Base-by-base conservation (phyloP, 2,329 filamentous ascomycete species). In the Endoconidiophora polonica region DNA sequence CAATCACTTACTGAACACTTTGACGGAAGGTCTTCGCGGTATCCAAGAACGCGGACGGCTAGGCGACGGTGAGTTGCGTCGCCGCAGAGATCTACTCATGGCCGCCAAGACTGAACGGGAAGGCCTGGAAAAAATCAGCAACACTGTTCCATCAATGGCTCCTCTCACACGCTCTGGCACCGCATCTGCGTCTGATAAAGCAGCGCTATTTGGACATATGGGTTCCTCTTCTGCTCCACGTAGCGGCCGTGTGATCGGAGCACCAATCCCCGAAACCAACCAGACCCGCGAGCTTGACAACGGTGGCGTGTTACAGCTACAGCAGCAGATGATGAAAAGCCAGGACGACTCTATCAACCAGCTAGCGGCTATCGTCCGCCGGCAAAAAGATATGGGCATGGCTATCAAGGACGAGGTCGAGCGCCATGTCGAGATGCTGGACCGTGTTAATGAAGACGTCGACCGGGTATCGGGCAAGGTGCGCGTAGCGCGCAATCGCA, bases 251-350 rank as follows among this genome's bases (percentile, higher is more conserved):
- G 81, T 88, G 2, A 68, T 90, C 0, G 85, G 85, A 1, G 81
- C 74, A 0, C 82, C 83, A 1, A 66, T 81, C 2, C 74, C 79
- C 1, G 85, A 93, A 65, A 88, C 83, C 14, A 79, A 84, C 52
- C 74, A 77, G 54, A 90, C 85, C 41, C 67, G 84, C 10, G 83
- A 90, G 61, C 64, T 86, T 49, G 84, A 86, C 59, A 91, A 91
- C 57, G 63, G 71, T 3, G 84, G 83, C 0, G 78, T 91, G 16
- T 58, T 88, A 54, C 75, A 83, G 61, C 64, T 91, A 54, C 85
- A 91, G 63, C 71, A 77, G 57, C 73, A 83, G 59, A 76, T 85
- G 62, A 85, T 90, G 70, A 60, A 71, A 48, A 77, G 83, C 56
- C 85, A 93, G 59, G 85, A 91, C 56, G 62, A 79, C 57, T 80